Base-by-base conservation (phyloP, 495 filamentous ascomycete species). In the Daldinia decipiens region DNA sequence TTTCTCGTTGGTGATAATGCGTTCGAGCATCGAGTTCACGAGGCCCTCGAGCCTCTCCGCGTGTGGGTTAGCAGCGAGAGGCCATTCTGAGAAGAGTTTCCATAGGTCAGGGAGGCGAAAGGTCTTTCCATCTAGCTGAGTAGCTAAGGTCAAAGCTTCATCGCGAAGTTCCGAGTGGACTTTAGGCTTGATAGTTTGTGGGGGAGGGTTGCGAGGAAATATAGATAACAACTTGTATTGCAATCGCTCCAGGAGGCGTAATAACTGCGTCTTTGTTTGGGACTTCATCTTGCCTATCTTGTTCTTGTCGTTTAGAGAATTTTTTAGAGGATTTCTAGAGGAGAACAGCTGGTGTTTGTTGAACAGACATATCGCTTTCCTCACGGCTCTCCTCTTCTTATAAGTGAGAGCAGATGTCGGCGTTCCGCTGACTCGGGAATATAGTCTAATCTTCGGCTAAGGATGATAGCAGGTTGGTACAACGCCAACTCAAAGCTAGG, bases 21-120 rank as follows among this genome's bases (percentile, higher is more conserved):
- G 68, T 58, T 77, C 73, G 9, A 74, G 62, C 32, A 73, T 38
- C 15, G 67, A 52, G 45, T 75, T 4, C 27, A 74, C 67, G 5
- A 75, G 62, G 1, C 4, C 51, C 29, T 70, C 59, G 8, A 75
- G 55, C 53, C 65, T 52, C 26, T 67, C 24, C 21, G 59, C 62
- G 43, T 77, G 62, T 45, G 63, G 60, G 62, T 75, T 77, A 24
- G 61, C 69, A 34, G 64, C 62, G 15, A 68, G 29, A 15, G 70
- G 75, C 70, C 73, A 75, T 1, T 67, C 68, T n/a, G 67, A 52
- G 47, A 75, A 74, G 21, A 70, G 51, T 24, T 72, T 68, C 64
- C 70, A 75, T n/a, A 75, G 68, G 29, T 77, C 68, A 36, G 75
- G 70, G 12, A 75, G 64, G 39, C 57, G 72, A 24, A 73, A 73